Conservation (phyloP, 352 stramenopile species). For the Globisporangium parvum region DNA sequence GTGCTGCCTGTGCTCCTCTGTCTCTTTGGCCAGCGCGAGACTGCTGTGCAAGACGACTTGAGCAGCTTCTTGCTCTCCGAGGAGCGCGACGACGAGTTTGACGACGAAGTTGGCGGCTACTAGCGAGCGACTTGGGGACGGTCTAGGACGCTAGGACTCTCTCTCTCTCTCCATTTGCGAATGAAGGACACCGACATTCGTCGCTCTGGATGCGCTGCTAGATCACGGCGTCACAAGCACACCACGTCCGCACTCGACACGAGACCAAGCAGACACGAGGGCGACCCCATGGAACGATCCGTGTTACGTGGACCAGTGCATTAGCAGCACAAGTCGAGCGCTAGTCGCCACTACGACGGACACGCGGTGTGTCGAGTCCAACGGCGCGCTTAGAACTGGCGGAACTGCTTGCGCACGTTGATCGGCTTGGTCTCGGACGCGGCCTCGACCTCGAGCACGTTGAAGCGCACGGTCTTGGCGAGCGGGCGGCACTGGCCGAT, state of each 20-base stretch:
- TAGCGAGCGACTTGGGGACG: neutral
- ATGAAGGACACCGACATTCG: no score
- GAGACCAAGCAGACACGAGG: neutral
- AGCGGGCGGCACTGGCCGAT: no score
- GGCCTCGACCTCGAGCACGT: no score
- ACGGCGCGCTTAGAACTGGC: constrained; percentile 91
- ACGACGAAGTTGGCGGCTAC: constrained; percentile 26
- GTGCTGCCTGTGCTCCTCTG: constrained; percentile 80
- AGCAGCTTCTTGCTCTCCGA: constrained; percentile 69
- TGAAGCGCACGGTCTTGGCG: no score
- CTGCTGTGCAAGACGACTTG: constrained; percentile 51
- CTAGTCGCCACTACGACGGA: neutral
- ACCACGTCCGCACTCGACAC: no score
- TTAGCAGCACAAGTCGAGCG: neutral
- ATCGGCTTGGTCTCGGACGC: constrained; percentile 94
- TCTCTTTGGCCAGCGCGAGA: constrained; percentile 42
- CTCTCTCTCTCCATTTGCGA: no score
- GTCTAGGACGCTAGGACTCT: neutral
- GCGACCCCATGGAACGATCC: constrained; percentile 8
- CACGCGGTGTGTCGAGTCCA: neutral
- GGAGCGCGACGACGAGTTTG: constrained; percentile 50
- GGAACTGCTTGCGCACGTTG: constrained; percentile 99
- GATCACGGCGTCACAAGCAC: no score
- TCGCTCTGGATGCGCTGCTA: no score
- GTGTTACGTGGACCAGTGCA: neutral